phyloP scores from a whole-genome alignment of 768 basidiomycete genomes.

The Gymnopilus junonius region DNA sequence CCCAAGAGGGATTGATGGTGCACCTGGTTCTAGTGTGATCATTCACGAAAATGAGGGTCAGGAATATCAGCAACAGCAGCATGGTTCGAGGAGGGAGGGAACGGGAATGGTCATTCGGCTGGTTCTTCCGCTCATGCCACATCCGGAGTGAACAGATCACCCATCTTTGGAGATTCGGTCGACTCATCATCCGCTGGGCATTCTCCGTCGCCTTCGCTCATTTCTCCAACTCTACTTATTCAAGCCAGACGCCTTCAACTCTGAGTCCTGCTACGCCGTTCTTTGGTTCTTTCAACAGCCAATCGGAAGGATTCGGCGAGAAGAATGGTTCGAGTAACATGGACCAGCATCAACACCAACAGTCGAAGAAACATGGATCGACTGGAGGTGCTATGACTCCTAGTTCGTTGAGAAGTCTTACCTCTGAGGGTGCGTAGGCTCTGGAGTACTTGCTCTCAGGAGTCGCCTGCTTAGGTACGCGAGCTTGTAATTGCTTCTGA shows the following conservation, averaged over 20 bases:
- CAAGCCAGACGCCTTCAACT: conserved; percentile 65
- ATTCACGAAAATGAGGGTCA: conserved; percentile 24
- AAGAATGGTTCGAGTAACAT: conserved; percentile 11
- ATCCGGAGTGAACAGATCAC: conserved; percentile 4
- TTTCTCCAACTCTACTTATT: conserved; percentile 75
- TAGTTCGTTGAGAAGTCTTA: conserved; percentile 13
- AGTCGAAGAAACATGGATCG: conserved; percentile 12
- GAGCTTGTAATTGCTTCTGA: background rate
- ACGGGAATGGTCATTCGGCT: background rate
- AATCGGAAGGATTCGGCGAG: conserved; percentile 36
- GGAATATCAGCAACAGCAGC: conserved; percentile 7
- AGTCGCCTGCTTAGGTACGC: background rate
- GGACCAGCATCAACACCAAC: conserved; percentile 24
- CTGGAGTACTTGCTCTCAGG: background rate
- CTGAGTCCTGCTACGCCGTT: conserved; percentile 76
- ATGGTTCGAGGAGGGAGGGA: background rate
- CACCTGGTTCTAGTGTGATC: conserved; percentile 12
- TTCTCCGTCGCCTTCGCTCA: conserved; percentile 53
- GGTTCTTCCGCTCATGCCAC: background rate
- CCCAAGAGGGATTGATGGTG: conserved; percentile 19
- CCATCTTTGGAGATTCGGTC: conserved; percentile 26
- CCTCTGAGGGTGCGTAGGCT: background rate
- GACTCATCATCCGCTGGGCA: conserved; percentile 18
- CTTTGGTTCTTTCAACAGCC: conserved; percentile 59
- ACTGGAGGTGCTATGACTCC: conserved; percentile 7